These are phyloP conservation scores for Chlorella sp. DNA, from an alignment of 139 green algal species.

Conservation along the genomic window DNA sequence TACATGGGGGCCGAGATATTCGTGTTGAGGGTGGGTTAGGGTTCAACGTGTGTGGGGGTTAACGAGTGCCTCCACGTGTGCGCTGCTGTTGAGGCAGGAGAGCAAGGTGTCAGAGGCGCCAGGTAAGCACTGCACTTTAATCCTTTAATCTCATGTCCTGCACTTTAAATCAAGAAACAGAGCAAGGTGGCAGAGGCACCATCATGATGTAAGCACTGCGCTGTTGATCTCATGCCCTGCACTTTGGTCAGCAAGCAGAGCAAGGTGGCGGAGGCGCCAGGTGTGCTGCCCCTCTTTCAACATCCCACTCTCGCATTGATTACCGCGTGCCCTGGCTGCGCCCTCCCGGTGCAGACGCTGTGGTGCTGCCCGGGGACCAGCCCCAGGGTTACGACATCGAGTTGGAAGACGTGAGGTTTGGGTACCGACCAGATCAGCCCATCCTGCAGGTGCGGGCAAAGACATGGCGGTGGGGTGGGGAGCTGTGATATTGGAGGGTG, in stretches of 20 bases:
- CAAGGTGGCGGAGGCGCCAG: neutral
- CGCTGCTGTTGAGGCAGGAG: too few relatives aligned
- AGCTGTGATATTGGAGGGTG: neutral
- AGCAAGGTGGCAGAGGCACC: too few relatives aligned
- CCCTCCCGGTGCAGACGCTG: constrained; percentile 42
- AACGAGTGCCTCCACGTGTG: too few relatives aligned
- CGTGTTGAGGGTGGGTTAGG: too few relatives aligned
- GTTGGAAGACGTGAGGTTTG: constrained; percentile 73
- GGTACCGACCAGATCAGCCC: constrained; percentile 70
- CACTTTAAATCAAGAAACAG: too few relatives aligned
- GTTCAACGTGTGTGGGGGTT: too few relatives aligned
- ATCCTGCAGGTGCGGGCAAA: constrained; percentile 59
- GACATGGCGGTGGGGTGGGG: neutral
- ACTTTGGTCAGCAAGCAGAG: too few relatives aligned
- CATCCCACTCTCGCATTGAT: neutral
- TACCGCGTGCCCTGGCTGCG: neutral
- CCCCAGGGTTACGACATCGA: constrained; percentile 56
- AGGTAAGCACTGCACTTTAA: too few relatives aligned
- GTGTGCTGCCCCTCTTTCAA: neutral
- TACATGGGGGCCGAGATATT: too few relatives aligned
- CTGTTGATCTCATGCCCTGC: too few relatives aligned
- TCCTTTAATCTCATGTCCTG: too few relatives aligned
- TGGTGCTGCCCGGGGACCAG: constrained; percentile 41
- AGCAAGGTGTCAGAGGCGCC: constrained; percentile 8
- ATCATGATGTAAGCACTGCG: too few relatives aligned